phyloP scores from a whole-genome alignment of 2,329 filamentous ascomycete species.

The Botryotinia convoluta region DNA sequence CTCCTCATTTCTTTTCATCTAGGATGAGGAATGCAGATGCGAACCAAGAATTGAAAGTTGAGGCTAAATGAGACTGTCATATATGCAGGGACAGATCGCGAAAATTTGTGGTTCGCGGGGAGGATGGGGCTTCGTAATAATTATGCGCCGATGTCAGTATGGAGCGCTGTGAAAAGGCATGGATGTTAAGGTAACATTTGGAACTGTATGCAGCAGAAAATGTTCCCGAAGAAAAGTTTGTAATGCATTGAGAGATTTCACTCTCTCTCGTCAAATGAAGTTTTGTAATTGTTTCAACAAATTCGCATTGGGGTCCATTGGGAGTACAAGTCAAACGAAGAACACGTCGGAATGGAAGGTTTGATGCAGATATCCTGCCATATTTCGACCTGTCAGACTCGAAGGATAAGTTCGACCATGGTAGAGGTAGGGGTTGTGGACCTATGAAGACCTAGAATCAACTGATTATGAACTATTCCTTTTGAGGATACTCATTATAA shows the following conservation, averaged over 20 bases:
- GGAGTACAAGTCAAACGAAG: not conserved
- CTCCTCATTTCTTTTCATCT: slow-evolving; percentile 10
- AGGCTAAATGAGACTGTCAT: not conserved
- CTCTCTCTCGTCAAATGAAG: not conserved
- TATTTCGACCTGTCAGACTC: slow-evolving; percentile 10
- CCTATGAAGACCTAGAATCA: not conserved
- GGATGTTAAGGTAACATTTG: not conserved
- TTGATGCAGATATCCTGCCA: not conserved
- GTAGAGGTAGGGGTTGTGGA: not conserved
- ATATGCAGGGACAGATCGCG: slow-evolving; percentile 15
- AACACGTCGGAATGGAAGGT: not conserved
- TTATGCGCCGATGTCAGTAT: slow-evolving; percentile 11
- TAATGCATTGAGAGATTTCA: not conserved
- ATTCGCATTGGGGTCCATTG: not conserved
- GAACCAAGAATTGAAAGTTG: not conserved
- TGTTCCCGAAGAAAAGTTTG: slow-evolving; percentile 4
- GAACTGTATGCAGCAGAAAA: not conserved
- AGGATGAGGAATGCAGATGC: not conserved
- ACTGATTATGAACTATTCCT: not conserved
- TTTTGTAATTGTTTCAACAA: not conserved
- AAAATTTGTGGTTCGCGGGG: not conserved
- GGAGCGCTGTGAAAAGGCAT: not conserved
- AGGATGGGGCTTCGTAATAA: not conserved
- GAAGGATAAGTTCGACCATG: slow-evolving; percentile 1
- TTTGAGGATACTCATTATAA: not conserved